These are phyloP conservation scores for Staphylotrichum tortipilum DNA, from an alignment of 495 filamentous ascomycete genomes.

Conservation along the genomic window DNA sequence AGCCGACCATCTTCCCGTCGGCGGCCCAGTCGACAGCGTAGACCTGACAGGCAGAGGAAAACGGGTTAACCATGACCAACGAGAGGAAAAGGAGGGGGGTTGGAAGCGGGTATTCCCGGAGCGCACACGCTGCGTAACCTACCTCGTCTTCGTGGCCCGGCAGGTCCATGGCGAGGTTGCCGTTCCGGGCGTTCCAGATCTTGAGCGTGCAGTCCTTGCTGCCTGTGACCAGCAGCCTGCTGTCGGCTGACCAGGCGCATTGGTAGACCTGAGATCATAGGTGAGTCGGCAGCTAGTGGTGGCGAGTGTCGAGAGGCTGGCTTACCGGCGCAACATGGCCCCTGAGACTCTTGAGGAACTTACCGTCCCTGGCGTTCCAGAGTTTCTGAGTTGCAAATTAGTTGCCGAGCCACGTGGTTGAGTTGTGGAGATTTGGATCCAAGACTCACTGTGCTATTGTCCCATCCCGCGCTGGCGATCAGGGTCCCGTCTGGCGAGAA, in stretches of 20 bases:
- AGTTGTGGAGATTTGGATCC: not conserved
- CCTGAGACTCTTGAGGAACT: constrained; percentile 76
- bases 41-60: constrained; percentile 19
- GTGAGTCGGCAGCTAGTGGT: not conserved
- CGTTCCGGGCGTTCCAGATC: constrained; percentile 80
- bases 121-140: not conserved
- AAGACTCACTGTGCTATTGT: constrained; percentile 48
- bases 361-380: constrained; percentile 47
- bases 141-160: constrained; percentile 95
- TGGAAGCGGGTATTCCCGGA: not conserved
- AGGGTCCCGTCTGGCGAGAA: constrained; percentile 83
- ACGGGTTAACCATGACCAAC: not conserved
- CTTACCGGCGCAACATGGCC: constrained; percentile 75
- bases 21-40: constrained; percentile 53
- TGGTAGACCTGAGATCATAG: constrained; percentile 57
- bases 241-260: constrained; percentile 83
- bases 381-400: constrained; percentile 13
- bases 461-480: constrained; percentile 83
- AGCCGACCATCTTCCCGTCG: constrained; percentile 33
- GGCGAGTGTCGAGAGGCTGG: not conserved
- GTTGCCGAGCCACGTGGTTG: constrained; percentile 9
- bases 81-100: not conserved
- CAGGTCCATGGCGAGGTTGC: constrained; percentile 75
- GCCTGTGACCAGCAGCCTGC: constrained; percentile 69
- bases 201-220: constrained; percentile 94